Base-by-base conservation (phyloP, 768 basidiomycete genomes). In the Calvatia gigantea region DNA sequence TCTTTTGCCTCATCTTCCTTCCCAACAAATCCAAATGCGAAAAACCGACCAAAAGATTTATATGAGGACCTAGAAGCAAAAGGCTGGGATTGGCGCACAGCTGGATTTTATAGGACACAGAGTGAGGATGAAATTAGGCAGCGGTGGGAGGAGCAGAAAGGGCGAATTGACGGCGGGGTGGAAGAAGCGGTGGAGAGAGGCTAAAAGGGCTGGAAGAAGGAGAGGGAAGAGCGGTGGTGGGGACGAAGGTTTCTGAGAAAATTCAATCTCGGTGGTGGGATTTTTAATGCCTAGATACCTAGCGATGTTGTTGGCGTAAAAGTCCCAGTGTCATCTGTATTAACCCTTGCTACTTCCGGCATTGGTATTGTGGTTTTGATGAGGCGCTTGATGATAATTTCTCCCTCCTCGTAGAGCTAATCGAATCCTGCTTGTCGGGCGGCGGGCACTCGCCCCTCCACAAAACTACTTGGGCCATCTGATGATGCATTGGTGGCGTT, bases 121-220 rank as follows among this genome's bases (percentile, higher is more conserved):
- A 77, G 73, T 14, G 75, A 78, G 35, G 81, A 82, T n/a, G 82
- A 84, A 62, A 87, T 90, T 32, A 75, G 79, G 46, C 75, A 76
- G 59, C 69, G 75, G 50, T 92, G 91, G 89, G 90, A 92, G 62
- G 79, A 73, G n/a, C 70, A 74, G 43, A 87, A 85, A 62, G 77
- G 74, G 0, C n/a, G 81, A 83, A 51, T 67, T 92, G 67, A 92
- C 91, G 51, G 74, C 69, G 58, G 87, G 82, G 46, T 92, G 91
- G 90, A 91, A 89, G 71, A 81, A 82, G 64, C 70, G 87, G 44
- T 84, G 83, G 69, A 80, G 85, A 56, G 91, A 92, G 64, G 91
- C 89, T 12, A 79, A 81, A 44, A 90, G 90, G 69, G 73, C 80
- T 23, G 78, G 76, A 59, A 71, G 80, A 60, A 71, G 85, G 57